phyloP scores from a whole-genome alignment of 129 eudicot genomes.

The Tanacetum coccineum region DNA sequence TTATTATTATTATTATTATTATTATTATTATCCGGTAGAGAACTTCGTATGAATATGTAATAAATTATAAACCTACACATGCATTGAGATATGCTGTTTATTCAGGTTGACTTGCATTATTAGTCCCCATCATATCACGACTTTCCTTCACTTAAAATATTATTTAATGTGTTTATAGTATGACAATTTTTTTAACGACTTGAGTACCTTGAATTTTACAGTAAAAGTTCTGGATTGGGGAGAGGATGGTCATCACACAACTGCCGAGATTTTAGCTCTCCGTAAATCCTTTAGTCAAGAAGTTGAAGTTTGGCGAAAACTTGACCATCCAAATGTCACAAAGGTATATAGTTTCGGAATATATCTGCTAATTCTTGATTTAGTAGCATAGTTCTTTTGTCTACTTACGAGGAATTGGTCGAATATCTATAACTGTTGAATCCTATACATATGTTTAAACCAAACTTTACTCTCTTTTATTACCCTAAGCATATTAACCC shows the following conservation, averaged over 20 bases:
- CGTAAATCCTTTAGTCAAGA: slow-evolving; percentile 63
- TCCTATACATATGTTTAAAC: neutral
- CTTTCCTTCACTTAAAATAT: neutral
- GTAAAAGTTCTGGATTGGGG: slow-evolving; percentile 85
- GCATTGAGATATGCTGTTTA: no score
- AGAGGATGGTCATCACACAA: slow-evolving; percentile 64
- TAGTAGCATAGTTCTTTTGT: neutral
- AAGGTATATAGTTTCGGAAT: slow-evolving; percentile 38
- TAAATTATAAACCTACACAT: no score
- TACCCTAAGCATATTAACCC: slow-evolving; percentile 19
- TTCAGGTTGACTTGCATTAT: neutral
- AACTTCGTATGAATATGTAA: no score
- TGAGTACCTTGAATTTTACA: slow-evolving; percentile 9
- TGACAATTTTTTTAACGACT: neutral
- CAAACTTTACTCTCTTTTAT: slow-evolving; percentile 11
- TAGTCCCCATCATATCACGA: neutral
- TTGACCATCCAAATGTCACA: slow-evolving; percentile 83
- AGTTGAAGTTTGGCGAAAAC: slow-evolving; percentile 78
- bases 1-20: no score
- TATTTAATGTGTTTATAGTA: neutral
- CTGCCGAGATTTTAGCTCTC: slow-evolving; percentile 48
- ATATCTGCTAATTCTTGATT: neutral
- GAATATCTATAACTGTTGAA: neutral
- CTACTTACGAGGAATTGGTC: neutral
- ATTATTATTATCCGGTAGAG: no score